These are phyloP conservation scores for Arthrobotrys sinensis DNA, from an alignment of 2,329 filamentous ascomycete species.

Conservation along the genomic window DNA sequence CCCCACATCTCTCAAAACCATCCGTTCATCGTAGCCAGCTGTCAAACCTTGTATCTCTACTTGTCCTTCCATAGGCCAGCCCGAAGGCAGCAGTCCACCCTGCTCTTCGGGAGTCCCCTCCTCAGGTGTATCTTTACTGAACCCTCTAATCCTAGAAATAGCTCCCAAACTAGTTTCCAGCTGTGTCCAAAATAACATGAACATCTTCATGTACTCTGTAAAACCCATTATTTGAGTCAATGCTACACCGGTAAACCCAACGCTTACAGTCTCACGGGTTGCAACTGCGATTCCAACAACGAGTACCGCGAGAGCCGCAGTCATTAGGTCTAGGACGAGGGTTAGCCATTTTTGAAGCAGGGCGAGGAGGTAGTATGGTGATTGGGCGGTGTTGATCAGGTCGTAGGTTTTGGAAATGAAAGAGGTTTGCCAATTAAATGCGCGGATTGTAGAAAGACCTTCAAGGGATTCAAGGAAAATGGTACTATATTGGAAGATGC, in stretches of 20 bases:
- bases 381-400: slow-evolving; percentile 73
- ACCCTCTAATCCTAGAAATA: slow-evolving; percentile 66
- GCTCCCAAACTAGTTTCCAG: slow-evolving; percentile 68
- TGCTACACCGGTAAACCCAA: slow-evolving; percentile 67
- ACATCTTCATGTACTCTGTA: slow-evolving; percentile 65
- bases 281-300: slow-evolving; percentile 71
- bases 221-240: slow-evolving; percentile 66
- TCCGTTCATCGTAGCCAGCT: slow-evolving; percentile 64
- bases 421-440: slow-evolving; percentile 72
- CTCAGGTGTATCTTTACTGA: slow-evolving; percentile 63
- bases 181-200: slow-evolving; percentile 67
- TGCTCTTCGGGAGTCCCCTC: slow-evolving; percentile 64
- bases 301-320: slow-evolving; percentile 70
- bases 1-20: slow-evolving; percentile 64
- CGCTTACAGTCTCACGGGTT: slow-evolving; percentile 65
- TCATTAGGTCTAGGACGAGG: slow-evolving; percentile 71
- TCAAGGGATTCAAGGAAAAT: slow-evolving; percentile 74
- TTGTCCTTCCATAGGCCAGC: slow-evolving; percentile 66
- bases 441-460: slow-evolving; percentile 73
- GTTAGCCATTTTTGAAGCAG: slow-evolving; percentile 74
- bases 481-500: slow-evolving; percentile 64
- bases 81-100: slow-evolving; percentile 59
- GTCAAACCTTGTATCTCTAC: slow-evolving; percentile 66
- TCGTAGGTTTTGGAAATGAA: slow-evolving; percentile 69
- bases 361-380: slow-evolving; percentile 74